Evolutionary conservation across 2,329 filamentous ascomycete species (phyloP), one percentile per base, ranked within the genome.

Genomic region (Aspergillus costaricaensis): DNA sequence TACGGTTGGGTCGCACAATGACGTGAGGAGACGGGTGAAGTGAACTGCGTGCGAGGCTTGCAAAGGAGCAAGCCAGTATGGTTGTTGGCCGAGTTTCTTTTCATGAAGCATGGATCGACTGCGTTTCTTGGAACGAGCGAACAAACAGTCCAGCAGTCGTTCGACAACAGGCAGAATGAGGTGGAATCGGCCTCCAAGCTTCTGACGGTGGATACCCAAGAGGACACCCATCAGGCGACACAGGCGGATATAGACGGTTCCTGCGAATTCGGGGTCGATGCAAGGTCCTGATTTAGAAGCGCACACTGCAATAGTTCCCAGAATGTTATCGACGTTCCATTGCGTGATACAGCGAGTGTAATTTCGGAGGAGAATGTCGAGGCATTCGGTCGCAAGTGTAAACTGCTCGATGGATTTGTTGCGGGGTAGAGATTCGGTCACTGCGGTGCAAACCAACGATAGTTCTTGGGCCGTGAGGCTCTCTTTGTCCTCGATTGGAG

Each of bases 1-100:
- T 49, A 85, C 81, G 0, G 86, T 85, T 0, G 86, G 86, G 56
- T 86, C 85, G 75, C 84, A 86, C 54, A 88, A 80, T 0, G 84
- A 82, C n/a, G 82, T 82, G 21, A 88, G 78, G 8, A 88, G 74
- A 9, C 84, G 81, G 1, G 83, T 79, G 65, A 82, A 85, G 43
- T 81, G 76, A 1, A 77, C 72, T 2, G 82, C 82, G 59, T 83
- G 82, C 17, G 76, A 73, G 15, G 76, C 67, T 9, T 73, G 71
- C 27, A 81, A 75, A 5, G 69, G 69, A 10, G 68, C 68, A 41
- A 73, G 70, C 72, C 74, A 76, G 62, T 68, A 70, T 9, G 73
- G 71, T 21, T 74, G 70, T 48, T 67, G 61, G 2, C 56, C 56
- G 2, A 57, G 58, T n/a, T 25, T 70, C 61, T 38, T 70, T 67